Percentiles rank a stretch among this genome's conserved stretches.
Evolutionary conservation across 2,329 filamentous ascomycete species (phyloP).

Genomic region (Xylaria sp.): DNA sequence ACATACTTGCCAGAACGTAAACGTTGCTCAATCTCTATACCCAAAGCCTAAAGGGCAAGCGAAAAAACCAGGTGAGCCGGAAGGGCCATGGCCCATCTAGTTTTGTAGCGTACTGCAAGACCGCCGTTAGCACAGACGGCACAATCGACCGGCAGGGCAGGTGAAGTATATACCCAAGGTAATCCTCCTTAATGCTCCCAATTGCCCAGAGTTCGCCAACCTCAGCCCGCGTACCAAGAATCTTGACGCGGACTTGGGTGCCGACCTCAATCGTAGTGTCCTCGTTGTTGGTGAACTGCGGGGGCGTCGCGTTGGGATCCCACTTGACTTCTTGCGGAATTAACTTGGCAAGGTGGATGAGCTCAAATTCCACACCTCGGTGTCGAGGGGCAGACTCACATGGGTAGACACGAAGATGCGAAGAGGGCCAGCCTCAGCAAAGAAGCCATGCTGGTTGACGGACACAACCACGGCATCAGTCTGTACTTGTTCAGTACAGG

Average conservation of each 20-base stretch:
- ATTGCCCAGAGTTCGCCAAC: slow-evolving; percentile 96
- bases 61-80: neutral
- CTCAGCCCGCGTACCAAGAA: slow-evolving; percentile 91
- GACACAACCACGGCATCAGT: slow-evolving; percentile 92
- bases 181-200: slow-evolving; percentile 91
- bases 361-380: slow-evolving; percentile 9
- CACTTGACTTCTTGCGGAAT: slow-evolving; percentile 92
- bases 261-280: slow-evolving; percentile 93
- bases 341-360: slow-evolving; percentile 58
- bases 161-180: slow-evolving; percentile 59
- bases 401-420: slow-evolving; percentile 79
- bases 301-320: slow-evolving; percentile 94
- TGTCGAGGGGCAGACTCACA: slow-evolving; percentile 51
- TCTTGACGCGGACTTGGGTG: slow-evolving; percentile 89
- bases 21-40: neutral
- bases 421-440: slow-evolving; percentile 78
- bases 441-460: slow-evolving; percentile 91
- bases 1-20: slow-evolving; percentile 3
- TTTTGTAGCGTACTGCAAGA: slow-evolving; percentile 31
- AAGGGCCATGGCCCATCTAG: slow-evolving; percentile 14
- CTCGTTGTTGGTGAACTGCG: slow-evolving; percentile 92
- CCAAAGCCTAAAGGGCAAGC: neutral
- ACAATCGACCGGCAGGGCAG: slow-evolving; percentile 1
- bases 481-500: slow-evolving; percentile 50
- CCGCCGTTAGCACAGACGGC: slow-evolving; percentile 5